A percentile compares a stretch with the other conserved stretches of the same genome.
Conservation (phyloP, 78 protist genomes). For the Speleostelium caveatum region DNA sequence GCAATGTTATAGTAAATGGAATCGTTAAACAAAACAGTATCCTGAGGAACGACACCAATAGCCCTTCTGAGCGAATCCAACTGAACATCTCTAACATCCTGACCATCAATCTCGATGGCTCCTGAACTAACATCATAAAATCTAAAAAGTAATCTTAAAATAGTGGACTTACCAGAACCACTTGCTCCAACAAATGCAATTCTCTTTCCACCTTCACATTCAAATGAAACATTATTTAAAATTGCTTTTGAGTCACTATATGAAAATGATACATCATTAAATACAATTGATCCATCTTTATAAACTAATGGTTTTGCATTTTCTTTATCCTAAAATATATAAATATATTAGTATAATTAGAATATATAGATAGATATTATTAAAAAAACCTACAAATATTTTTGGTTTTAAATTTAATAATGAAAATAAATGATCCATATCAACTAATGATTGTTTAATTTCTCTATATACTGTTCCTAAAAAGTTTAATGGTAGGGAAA, state of each 20-base stretch:
- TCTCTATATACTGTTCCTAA: conserved; percentile 95
- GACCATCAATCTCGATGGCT: conserved; percentile 90
- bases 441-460: conserved; percentile 85
- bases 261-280: conserved; percentile 83
- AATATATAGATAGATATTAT: neutral
- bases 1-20: conserved; percentile 90
- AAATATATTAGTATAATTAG: neutral
- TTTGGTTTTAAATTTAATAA: conserved; percentile 67
- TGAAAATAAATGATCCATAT: conserved; percentile 89
- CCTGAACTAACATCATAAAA: conserved; percentile 92
- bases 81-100: conserved; percentile 68
- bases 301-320: conserved; percentile 45
- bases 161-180: conserved; percentile 96
- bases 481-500: conserved; percentile 93
- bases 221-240: conserved; percentile 79
- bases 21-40: conserved; percentile 94
- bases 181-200: conserved; percentile 95
- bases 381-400: conserved; percentile 1
- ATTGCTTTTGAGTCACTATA: conserved; percentile 63
- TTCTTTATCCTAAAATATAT: conserved; percentile 17
- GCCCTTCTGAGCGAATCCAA: conserved; percentile 64
- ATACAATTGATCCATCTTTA: conserved; percentile 77
- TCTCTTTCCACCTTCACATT: conserved; percentile 85
- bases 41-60: conserved; percentile 94
- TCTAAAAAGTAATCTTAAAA: conserved; percentile 87